Evolutionary conservation across 495 filamentous ascomycete genomes (phyloP), one percentile per base, ranked within the genome.

Genomic region (Acidomyces sp.): DNA sequence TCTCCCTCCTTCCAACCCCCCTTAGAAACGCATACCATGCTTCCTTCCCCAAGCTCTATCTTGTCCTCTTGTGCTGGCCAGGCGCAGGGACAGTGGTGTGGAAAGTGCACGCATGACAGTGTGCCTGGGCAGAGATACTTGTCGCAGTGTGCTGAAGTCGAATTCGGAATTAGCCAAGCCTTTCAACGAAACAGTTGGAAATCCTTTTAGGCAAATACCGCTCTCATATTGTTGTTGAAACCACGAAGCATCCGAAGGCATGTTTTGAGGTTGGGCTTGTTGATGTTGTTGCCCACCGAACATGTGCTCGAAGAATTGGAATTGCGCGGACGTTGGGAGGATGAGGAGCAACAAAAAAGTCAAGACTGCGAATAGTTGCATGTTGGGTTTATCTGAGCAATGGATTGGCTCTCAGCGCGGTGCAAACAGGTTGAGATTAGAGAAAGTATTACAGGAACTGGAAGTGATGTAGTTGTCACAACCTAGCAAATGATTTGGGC

Each of bases 41-140:
- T 80, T 7, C 86, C 86, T 10, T 88, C 81, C 12, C 75, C 80
- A 24, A 90, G 62, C 60, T 95, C 86, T 39, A 87, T 72, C 53
- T 95, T 95, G 53, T 95, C 85, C 56, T 93, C 82, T 32, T 82
- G 69, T 12, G 65, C 62, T 5, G 83, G 78, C 64, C 81, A 86
- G 2, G 84, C 67, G 60, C 86, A 95, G 5, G 86, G 86, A 57
- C 86, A 95, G 62, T 95, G 86, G 60, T 93, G 85, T 6, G 86
- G 85, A 68, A 92, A 84, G 55, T 82, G 76, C 2, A 95, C 86
- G 65, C 86, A 95, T 4, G 84, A 78, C 18, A 94, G 72, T 3
- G 85, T 94, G 37, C 75, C 79, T 0, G 86, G 86, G 55, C 86
- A 94, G n/a, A 93, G 74, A 56, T 93, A 95, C 52, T 85, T 82